Evolutionary conservation across 352 stramenopile species (phyloP).

Genomic region (Phytophthora sp.): DNA sequence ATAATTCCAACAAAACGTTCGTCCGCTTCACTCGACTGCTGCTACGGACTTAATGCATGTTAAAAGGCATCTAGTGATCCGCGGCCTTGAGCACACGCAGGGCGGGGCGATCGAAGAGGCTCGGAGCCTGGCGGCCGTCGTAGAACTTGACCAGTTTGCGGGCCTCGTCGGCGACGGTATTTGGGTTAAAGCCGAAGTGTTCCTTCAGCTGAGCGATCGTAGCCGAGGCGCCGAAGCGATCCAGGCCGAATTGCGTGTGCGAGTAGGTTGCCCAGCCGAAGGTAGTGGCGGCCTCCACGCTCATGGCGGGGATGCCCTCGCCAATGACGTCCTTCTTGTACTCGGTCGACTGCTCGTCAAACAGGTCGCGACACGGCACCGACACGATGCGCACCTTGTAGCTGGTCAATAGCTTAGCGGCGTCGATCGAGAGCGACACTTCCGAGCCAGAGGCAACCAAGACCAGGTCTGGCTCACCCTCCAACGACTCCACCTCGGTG

Average conservation of each 20-base stretch:
- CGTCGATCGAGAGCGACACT: constrained; percentile 94
- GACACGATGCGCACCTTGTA: constrained; percentile 95
- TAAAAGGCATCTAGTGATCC: constrained; percentile 74
- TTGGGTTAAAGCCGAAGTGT: constrained; percentile 96
- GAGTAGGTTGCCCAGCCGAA: constrained; percentile 97
- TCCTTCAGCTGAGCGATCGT: constrained; percentile 92
- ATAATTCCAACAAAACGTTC: constrained; percentile 8
- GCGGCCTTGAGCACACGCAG: constrained; percentile 66
- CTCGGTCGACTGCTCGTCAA: constrained; percentile 94
- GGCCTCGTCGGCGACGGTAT: constrained; percentile 93
- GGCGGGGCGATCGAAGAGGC: constrained; percentile 77
- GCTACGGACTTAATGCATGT: too few relatives aligned
- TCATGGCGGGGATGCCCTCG: constrained; percentile 94
- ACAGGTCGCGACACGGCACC: constrained; percentile 98
- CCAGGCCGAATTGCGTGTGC: constrained; percentile 92
- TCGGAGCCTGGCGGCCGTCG: constrained; percentile 63
- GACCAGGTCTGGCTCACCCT: constrained; percentile 89
- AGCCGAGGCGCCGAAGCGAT: constrained; percentile 90
- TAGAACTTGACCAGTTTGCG: constrained; percentile 95
- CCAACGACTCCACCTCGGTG: constrained; percentile 71
- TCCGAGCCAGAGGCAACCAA: constrained; percentile 96
- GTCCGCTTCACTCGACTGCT: constrained; percentile 7
- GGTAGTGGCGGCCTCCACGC: constrained; percentile 94
- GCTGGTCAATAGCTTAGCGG: constrained; percentile 89
- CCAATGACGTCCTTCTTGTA: constrained; percentile 97